phyloP scores from a whole-genome alignment of 2,329 filamentous ascomycete species.

The Colletotrichum sp. region DNA sequence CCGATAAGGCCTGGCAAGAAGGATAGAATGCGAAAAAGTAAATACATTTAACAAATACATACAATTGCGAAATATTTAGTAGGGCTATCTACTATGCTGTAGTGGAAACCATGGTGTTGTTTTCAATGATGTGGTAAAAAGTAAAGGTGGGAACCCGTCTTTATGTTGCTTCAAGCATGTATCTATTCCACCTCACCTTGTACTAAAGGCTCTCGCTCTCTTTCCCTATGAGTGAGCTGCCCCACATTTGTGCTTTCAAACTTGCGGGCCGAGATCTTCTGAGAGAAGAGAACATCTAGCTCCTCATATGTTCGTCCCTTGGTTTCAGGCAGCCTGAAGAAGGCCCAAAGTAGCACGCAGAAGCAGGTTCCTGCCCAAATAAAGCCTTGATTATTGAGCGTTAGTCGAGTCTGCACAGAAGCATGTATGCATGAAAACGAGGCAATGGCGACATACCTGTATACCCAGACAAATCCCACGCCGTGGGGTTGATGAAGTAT shows the following conservation, averaged over 20 bases:
- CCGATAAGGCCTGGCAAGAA: fast-evolving
- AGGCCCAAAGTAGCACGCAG: slow-evolving; percentile 24
- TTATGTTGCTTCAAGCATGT: background rate
- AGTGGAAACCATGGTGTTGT: background rate
- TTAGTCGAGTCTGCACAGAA: background rate
- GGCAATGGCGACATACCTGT: slow-evolving; percentile 35
- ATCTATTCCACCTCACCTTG: background rate
- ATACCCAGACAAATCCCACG: slow-evolving; percentile 42
- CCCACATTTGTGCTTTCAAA: background rate
- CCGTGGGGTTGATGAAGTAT: slow-evolving; percentile 41
- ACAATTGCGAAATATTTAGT: background rate
- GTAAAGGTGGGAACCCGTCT: background rate
- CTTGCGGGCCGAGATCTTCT: background rate
- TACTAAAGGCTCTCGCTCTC: background rate
- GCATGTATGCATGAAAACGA: background rate
- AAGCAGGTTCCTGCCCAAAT: slow-evolving; percentile 23
- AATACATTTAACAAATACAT: background rate
- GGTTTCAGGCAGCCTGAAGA: slow-evolving; percentile 29
- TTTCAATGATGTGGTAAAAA: background rate
- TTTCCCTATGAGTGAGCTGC: background rate
- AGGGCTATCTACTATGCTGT: background rate
- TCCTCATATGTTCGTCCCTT: slow-evolving; percentile 29
- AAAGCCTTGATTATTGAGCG: slow-evolving; percentile 9
- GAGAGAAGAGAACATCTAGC: slow-evolving; percentile 22
- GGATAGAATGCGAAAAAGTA: background rate